These are phyloP conservation scores for Mediolabrus comicus DNA, from an alignment of 108 stramenopile species.

Conservation along the genomic window DNA sequence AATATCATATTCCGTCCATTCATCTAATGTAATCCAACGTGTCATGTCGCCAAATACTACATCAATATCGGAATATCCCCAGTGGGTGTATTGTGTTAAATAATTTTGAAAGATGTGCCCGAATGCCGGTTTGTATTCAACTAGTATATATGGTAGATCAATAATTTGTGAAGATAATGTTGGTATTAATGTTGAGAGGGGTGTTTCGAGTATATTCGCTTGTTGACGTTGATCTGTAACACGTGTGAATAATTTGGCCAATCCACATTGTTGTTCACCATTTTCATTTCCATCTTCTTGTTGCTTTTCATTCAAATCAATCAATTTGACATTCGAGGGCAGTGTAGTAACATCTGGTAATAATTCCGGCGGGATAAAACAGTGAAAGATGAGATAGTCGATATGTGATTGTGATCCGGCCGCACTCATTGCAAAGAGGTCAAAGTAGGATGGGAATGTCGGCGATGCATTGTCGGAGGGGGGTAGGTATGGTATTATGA, in stretches of 20 bases:
- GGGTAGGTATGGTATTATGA: slow-evolving; percentile 75
- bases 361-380: slow-evolving; percentile 57
- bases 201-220: slow-evolving; percentile 36
- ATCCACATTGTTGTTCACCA: slow-evolving; percentile 18
- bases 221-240: slow-evolving; percentile 52
- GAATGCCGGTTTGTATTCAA: slow-evolving; percentile 93
- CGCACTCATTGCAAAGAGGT: slow-evolving; percentile 78
- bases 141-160: slow-evolving; percentile 81
- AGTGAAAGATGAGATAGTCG: slow-evolving; percentile 86
- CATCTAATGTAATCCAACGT: slow-evolving; percentile 78
- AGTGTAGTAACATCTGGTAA: slow-evolving; percentile 11
- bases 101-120: slow-evolving; percentile 89
- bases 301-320: slow-evolving; percentile 44
- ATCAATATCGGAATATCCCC: slow-evolving; percentile 95
- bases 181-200: slow-evolving; percentile 36
- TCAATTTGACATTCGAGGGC: slow-evolving; percentile 71
- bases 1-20: slow-evolving; percentile 85
- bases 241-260: slow-evolving; percentile 47
- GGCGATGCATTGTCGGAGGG: slow-evolving; percentile 44
- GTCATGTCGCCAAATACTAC: slow-evolving; percentile 90
- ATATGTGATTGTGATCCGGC: slow-evolving; percentile 61
- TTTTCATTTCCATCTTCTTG: slow-evolving; percentile 5
- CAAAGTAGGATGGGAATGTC: slow-evolving; percentile 79
- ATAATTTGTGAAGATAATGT: slow-evolving; percentile 49
- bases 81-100: slow-evolving; percentile 78